These are phyloP conservation scores for Aphanomyces invadans DNA, from an alignment of 352 stramenopile species.

Conservation along the genomic window DNA sequence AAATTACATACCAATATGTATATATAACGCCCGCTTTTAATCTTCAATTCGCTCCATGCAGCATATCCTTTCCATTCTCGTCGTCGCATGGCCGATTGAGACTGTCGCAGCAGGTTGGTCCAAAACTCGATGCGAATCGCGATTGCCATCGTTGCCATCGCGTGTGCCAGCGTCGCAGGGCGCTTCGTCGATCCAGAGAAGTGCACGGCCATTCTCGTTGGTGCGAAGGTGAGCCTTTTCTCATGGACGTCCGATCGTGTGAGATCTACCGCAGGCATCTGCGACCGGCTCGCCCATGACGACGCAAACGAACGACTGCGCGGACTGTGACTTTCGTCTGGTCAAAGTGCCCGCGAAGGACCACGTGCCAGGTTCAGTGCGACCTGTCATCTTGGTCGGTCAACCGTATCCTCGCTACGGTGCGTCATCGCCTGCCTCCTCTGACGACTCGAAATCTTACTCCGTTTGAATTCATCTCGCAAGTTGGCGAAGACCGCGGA, in stretches of 20 bases:
- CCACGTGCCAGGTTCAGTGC: conserved; percentile 27
- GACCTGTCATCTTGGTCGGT: background rate
- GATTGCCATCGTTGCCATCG: background rate
- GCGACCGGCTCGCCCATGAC: conserved; percentile 64
- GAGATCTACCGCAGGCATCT: conserved; percentile 34
- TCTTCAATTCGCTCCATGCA: too few species aligned
- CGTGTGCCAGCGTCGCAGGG: background rate
- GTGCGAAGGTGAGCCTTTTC: conserved; percentile 41
- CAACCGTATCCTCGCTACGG: conserved; percentile 5
- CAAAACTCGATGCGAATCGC: too few species aligned
- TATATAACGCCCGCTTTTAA: too few species aligned
- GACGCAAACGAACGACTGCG: conserved; percentile 79
- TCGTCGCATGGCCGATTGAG: too few species aligned
- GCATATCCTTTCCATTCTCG: too few species aligned
- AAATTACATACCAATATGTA: too few species aligned
- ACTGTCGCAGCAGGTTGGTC: too few species aligned
- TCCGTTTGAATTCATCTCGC: background rate
- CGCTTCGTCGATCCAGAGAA: conserved; percentile 33
- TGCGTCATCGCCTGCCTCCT: background rate
- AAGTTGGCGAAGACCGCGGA: conserved; percentile 55
- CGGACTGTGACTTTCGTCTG: conserved; percentile 73
- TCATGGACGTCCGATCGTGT: background rate
- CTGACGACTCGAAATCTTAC: background rate
- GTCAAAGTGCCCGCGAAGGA: conserved; percentile 59
- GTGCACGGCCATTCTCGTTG: conserved; percentile 75